These are phyloP conservation scores for Pseudogymnoascus sp. DNA, from an alignment of 2,329 filamentous ascomycete species.

Conservation along the genomic window DNA sequence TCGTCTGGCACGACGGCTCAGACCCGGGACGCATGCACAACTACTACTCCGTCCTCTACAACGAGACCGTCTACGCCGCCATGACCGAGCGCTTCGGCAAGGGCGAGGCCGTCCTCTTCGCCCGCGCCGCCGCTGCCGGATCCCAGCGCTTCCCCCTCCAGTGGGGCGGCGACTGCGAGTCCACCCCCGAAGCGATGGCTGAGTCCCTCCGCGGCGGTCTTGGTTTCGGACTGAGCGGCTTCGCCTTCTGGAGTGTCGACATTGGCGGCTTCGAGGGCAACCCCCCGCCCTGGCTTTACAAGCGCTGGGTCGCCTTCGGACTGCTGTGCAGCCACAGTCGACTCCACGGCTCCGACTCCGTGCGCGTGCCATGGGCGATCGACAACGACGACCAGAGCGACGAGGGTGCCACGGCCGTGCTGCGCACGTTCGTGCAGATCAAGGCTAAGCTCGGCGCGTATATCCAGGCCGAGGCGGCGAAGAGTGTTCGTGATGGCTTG, in stretches of 20 bases:
- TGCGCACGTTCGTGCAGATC: constrained; percentile 37
- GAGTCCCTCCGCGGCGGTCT: constrained; percentile 55
- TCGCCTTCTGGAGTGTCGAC: constrained; percentile 56
- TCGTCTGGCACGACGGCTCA: constrained; percentile 47
- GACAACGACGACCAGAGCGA: constrained; percentile 47
- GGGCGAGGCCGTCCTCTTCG: constrained; percentile 51
- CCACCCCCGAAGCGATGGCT: constrained; percentile 55
- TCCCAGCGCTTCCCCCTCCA: constrained; percentile 53
- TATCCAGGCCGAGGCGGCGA: constrained; percentile 46
- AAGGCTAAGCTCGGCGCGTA: constrained; percentile 56
- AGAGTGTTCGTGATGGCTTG: constrained; percentile 43
- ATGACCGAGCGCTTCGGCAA: constrained; percentile 43
- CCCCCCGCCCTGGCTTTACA: constrained; percentile 53
- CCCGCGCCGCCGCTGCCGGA: constrained; percentile 52
- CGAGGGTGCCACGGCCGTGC: constrained; percentile 44
- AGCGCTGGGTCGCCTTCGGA: constrained; percentile 59
- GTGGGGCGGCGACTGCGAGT: constrained; percentile 60
- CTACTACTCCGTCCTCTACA: constrained; percentile 57
- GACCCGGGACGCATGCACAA: constrained; percentile 57
- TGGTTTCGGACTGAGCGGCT: constrained; percentile 50
- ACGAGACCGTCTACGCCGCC: constrained; percentile 52
- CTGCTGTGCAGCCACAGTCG: constrained; percentile 55
- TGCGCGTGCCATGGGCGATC: constrained; percentile 59
- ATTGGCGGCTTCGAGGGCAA: constrained; percentile 59
- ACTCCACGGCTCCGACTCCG: constrained; percentile 53